phyloP scores from a whole-genome alignment of 2,329 filamentous ascomycete species.

The Trichoderma endophyticum region DNA sequence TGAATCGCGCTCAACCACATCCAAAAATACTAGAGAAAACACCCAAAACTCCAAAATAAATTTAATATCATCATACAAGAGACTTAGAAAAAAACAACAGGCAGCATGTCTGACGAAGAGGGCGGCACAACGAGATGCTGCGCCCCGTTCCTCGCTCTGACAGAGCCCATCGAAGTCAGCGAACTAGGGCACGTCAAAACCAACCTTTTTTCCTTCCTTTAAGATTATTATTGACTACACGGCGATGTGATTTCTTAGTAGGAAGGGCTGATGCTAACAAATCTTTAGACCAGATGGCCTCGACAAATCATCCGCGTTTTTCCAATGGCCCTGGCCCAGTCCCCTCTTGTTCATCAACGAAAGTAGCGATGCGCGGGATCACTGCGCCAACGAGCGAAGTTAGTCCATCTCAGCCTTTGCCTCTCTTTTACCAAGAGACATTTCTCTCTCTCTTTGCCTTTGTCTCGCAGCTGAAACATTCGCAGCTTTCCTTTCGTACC shows the following conservation, averaged over 20 bases:
- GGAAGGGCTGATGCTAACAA: background rate
- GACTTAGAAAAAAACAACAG: background rate
- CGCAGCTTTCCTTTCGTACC: slow-evolving; percentile 79
- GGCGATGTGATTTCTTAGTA: accelerated
- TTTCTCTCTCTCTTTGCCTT: background rate
- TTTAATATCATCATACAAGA: background rate
- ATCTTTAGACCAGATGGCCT: slow-evolving; percentile 18
- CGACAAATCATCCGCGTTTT: slow-evolving; percentile 46
- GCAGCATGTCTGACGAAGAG: slow-evolving; percentile 30
- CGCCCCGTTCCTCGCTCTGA: slow-evolving; percentile 37
- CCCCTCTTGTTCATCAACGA: slow-evolving; percentile 72
- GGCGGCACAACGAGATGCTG: slow-evolving; percentile 39
- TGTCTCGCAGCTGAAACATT: background rate
- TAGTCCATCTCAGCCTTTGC: slow-evolving; percentile 18
- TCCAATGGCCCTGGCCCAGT: slow-evolving; percentile 60
- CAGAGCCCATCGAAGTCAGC: slow-evolving; percentile 44
- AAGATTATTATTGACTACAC: too few species aligned
- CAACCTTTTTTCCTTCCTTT: background rate
- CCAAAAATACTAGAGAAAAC: background rate
- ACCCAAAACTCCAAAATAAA: too few species aligned
- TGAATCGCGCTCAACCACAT: too few species aligned
- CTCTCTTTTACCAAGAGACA: background rate
- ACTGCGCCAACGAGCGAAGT: slow-evolving; percentile 77
- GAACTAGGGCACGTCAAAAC: slow-evolving; percentile 35
- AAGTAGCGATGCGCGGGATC: slow-evolving; percentile 70